A percentile compares a stretch with the other conserved stretches of the same genome.
Evolutionary conservation across 2,329 filamentous ascomycete species (phyloP).

Genomic region (Hymenoscyphus occultus): DNA sequence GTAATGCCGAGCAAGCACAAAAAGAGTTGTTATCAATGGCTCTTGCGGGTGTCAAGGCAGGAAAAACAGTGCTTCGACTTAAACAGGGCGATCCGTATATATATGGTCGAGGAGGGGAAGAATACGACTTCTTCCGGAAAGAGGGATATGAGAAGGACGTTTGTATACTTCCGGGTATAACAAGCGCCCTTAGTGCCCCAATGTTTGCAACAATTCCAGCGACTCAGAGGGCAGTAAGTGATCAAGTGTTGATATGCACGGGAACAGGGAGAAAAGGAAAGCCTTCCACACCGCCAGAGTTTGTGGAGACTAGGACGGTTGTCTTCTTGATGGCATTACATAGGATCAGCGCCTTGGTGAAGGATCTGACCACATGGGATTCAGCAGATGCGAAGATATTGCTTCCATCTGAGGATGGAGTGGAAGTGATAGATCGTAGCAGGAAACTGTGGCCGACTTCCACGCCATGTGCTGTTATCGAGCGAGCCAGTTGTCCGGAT

Average conservation of each 20-base stretch:
- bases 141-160: conserved; percentile 64
- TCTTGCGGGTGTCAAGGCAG: conserved; percentile 63
- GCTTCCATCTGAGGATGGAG: conserved; percentile 12
- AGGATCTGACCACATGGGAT: conserved; percentile 56
- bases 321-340: conserved; percentile 96
- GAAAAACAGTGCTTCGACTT: conserved; percentile 79
- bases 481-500: conserved; percentile 89
- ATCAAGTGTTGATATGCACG: conserved; percentile 94
- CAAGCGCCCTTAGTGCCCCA: conserved; percentile 80
- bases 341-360: conserved; percentile 70
- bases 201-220: conserved; percentile 84
- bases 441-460: conserved; percentile 62
- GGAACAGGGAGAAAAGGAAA: conserved; percentile 90
- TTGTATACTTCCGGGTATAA: conserved; percentile 82
- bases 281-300: conserved; percentile 77
- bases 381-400: conserved; percentile 38
- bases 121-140: conserved; percentile 76
- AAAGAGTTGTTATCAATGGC: conserved; percentile 82
- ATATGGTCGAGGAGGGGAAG: conserved; percentile 92
- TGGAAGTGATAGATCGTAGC: conserved; percentile 35
- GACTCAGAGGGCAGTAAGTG: conserved; percentile 85
- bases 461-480: conserved; percentile 91
- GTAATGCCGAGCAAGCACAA: conserved; percentile 91
- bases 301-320: conserved; percentile 72
- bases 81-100: conserved; percentile 98